phyloP scores from a whole-genome alignment of 108 stramenopile species.

The Cyclotella baltica region DNA sequence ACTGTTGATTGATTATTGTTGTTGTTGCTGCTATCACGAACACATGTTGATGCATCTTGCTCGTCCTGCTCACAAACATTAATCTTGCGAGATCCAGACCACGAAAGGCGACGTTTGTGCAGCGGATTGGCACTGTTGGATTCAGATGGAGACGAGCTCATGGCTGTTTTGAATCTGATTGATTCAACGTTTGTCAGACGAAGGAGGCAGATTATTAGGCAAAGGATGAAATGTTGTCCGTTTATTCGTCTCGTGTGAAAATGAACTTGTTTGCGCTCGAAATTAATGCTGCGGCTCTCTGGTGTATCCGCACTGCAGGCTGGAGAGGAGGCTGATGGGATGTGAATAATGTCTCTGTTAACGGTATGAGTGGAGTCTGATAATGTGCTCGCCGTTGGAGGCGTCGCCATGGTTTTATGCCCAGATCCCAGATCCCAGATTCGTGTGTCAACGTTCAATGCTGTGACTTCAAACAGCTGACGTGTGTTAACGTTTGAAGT shows the following conservation, averaged over 20 bases:
- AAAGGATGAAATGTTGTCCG: background rate
- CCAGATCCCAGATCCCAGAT: too few relatives aligned
- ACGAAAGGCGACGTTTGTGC: constrained; percentile 39
- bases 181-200: background rate
- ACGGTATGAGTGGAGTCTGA: too few relatives aligned
- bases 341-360: too few relatives aligned
- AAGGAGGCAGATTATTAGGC: background rate
- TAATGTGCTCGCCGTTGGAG: background rate
- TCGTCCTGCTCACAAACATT: constrained; percentile 36
- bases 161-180: background rate
- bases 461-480: too few relatives aligned
- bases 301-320: background rate
- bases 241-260: background rate
- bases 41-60: background rate
- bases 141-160: background rate
- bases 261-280: background rate
- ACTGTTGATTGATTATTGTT: background rate
- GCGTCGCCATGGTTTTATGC: constrained; percentile 5
- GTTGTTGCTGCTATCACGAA: background rate
- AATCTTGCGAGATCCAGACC: constrained; percentile 52
- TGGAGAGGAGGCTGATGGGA: background rate
- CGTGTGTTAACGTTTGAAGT: too few relatives aligned
- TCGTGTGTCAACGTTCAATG: too few relatives aligned
- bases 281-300: background rate
- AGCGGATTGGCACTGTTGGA: background rate